Percentiles rank a stretch among this genome's conserved stretches.
These are phyloP conservation scores for Cutaneotrichosporon cutaneum DNA, from an alignment of 1,284 basidiomycete species.

Conservation along the genomic window DNA sequence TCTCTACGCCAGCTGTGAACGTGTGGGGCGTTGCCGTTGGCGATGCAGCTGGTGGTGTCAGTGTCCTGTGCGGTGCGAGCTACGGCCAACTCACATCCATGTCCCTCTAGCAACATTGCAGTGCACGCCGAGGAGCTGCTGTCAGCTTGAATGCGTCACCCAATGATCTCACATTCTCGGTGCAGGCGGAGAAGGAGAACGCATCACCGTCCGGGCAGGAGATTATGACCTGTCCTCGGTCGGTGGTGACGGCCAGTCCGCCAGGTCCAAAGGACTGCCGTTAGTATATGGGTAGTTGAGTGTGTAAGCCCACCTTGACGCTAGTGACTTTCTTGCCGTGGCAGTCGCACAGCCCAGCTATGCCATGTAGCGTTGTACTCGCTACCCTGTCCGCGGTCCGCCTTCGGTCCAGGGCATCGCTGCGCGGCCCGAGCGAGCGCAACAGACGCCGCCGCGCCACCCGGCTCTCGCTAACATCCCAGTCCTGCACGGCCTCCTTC, in stretches of 20 bases:
- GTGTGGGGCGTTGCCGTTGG: conserved; percentile 39
- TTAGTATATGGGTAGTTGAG: no score
- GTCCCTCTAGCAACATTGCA: conserved; percentile 35
- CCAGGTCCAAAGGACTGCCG: conserved; percentile 1
- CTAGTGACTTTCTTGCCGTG: conserved; percentile 36
- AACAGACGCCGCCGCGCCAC: not conserved
- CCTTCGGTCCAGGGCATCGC: not conserved
- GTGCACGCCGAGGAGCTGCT: conserved; percentile 38
- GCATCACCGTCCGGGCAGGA: conserved; percentile 22
- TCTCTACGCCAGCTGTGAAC: conserved; percentile 36
- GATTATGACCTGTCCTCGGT: conserved; percentile 39
- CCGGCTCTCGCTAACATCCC: conserved; percentile 4
- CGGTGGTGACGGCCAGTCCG: conserved; percentile 32
- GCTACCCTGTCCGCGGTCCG: not conserved
- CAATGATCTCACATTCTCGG: conserved; percentile 27
- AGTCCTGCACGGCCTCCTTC: not conserved
- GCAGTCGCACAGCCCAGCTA: conserved; percentile 27
- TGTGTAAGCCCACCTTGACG: conserved; percentile 26
- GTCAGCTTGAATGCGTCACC: conserved; percentile 8
- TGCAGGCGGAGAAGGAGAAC: conserved; percentile 31
- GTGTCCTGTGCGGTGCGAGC: no score
- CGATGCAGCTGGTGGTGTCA: conserved; percentile 15
- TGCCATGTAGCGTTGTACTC: conserved; percentile 2
- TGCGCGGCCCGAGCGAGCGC: not conserved
- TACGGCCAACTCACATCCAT: conserved; percentile 32